Percentiles rank a stretch among this genome's conserved stretches.
phyloP scores from a whole-genome alignment of 2,329 filamentous ascomycete species.

The Talaromyces funiculosus region DNA sequence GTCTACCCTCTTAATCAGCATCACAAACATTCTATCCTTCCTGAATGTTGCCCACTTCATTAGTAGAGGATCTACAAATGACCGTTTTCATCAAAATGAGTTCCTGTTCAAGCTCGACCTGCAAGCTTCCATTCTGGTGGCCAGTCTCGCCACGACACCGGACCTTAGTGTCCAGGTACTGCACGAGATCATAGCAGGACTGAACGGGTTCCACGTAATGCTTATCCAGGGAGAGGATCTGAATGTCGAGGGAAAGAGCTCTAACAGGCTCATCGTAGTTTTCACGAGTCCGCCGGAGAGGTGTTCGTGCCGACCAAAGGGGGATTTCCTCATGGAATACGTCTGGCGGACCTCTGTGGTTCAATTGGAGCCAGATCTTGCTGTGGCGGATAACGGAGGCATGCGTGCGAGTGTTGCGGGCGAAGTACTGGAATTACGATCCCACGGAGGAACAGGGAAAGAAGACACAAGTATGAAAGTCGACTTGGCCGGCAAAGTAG shows the following conservation, averaged over 20 bases:
- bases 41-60: background rate
- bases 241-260: background rate
- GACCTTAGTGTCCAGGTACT: background rate
- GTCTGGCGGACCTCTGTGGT: background rate
- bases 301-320: background rate
- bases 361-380: slow-evolving; percentile 1
- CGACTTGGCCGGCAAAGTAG: background rate
- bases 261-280: background rate
- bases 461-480: background rate
- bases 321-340: background rate
- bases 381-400: background rate
- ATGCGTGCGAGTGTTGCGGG: slow-evolving; percentile 1
- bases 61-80: background rate
- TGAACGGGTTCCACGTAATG: background rate
- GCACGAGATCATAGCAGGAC: background rate
- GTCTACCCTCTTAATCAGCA: background rate
- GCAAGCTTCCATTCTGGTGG: background rate
- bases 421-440: background rate
- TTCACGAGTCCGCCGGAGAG: background rate
- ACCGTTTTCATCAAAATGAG: background rate
- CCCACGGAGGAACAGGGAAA: background rate
- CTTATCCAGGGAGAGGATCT: slow-evolving; percentile 3
- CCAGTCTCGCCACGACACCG: background rate
- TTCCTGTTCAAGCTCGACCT: background rate
- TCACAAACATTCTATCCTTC: background rate